Evolutionary conservation across 768 basidiomycete genomes (phyloP).

Genomic region (Jaapia argillacea): DNA sequence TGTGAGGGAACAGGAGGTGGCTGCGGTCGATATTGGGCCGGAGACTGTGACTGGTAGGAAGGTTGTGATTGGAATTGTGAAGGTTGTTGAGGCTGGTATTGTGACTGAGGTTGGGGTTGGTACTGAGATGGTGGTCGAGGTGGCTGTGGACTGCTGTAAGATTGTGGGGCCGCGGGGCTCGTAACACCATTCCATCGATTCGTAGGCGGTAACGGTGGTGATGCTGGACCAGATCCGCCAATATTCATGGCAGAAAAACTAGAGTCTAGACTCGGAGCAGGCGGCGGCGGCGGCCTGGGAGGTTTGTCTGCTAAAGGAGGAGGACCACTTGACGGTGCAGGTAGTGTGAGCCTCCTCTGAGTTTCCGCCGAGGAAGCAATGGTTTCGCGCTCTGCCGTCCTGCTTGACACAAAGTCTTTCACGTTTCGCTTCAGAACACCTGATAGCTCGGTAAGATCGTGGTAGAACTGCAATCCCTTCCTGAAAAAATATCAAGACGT

Average conservation of each 20-base stretch:
- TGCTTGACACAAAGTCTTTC: slow-evolving; percentile 48
- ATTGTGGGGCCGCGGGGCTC: neutral
- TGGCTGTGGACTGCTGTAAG: neutral
- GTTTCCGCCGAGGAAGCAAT: slow-evolving; percentile 63
- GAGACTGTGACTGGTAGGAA: slow-evolving; percentile 4
- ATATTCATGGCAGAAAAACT: neutral
- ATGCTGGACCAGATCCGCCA: slow-evolving; percentile 3
- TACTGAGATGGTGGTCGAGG: neutral
- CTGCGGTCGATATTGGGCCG: neutral
- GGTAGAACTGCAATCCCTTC: slow-evolving; percentile 86
- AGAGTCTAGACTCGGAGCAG: slow-evolving; percentile 9
- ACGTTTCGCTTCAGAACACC: slow-evolving; percentile 47
- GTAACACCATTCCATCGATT: slow-evolving; percentile 5
- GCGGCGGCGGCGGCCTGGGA: slow-evolving; percentile 35
- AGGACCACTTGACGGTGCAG: slow-evolving; percentile 24
- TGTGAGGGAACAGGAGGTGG: neutral
- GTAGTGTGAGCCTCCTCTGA: slow-evolving; percentile 46
- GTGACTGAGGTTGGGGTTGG: neutral
- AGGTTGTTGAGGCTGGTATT: neutral
- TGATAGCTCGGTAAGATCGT: slow-evolving; percentile 61
- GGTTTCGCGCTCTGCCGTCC: slow-evolving; percentile 62
- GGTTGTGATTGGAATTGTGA: neutral
- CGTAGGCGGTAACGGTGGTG: slow-evolving; percentile 13
- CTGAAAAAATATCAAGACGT: slow-evolving; percentile 25
- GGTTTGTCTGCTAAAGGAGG: slow-evolving; percentile 34